Evolutionary conservation across 2,329 filamentous ascomycete genomes (phyloP), one percentile per base, ranked within the genome.

Genomic region (Claviceps spartinae): DNA sequence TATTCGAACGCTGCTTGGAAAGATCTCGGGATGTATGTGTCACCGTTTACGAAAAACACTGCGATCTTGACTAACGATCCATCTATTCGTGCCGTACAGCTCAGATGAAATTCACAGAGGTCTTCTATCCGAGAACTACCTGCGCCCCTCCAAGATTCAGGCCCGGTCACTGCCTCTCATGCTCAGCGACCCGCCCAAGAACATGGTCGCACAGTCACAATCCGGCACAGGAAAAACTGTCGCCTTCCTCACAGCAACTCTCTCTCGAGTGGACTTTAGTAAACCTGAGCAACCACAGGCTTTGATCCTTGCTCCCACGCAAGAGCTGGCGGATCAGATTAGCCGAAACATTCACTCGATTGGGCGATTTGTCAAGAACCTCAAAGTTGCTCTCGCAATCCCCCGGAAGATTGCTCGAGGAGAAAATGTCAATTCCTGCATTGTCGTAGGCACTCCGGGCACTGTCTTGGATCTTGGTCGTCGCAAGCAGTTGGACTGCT

Each of bases 201-300:
- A 97, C 69, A 86, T 98, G 78, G 91, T 98, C 63, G 93, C 90
- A 3, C 93, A 98, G 70, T 98, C 93, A n/a, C 93, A 98, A 69
- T 98, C 93, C 2, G 93, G 93, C 60, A 98, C 93, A 20, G 93
- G 93, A 63, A 98, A 98, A 75, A 98, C 93, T 0, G 93, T 90
- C 20, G 93, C 93, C 22, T 98, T 98, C 67, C 87, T 93, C 46
- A 83, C 95, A 56, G 95, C 95, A 55, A 86, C 95, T 55, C 78
- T 98, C 42, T 86, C 86, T 54, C 88, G 93, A 56, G 71, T 97
- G 63, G 88, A 98, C 63, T 78, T 90, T 54, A 73, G 64, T 49
- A 76, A 79, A 57, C 76, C 82, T 20, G 71, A 80, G 30, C 75
- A 79, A 57, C 90, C 91, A 1, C 93, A 98, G 71, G 89, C 89